These are phyloP conservation scores for Elsinoe necatrix DNA, from an alignment of 2,329 filamentous ascomycete genomes.

Conservation along the genomic window DNA sequence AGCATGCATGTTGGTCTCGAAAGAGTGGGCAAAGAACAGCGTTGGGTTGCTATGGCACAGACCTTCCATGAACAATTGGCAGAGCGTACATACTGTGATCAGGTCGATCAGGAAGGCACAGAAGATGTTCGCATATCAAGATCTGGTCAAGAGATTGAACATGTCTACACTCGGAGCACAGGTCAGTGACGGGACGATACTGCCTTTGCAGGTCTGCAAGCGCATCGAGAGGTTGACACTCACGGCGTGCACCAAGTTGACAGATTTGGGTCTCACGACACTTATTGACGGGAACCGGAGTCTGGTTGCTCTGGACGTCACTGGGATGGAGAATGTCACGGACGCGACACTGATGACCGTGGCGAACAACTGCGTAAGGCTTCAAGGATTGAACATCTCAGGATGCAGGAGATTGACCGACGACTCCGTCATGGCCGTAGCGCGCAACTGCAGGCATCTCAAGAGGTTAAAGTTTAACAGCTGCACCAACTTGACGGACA, in stretches of 20 bases:
- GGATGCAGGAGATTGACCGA: constrained; percentile 78
- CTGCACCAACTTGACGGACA: constrained; percentile 74
- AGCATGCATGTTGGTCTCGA: constrained; percentile 88
- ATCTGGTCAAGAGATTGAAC: constrained; percentile 87
- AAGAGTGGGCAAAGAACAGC: constrained; percentile 83
- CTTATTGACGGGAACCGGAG: constrained; percentile 72
- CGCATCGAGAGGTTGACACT: constrained; percentile 86
- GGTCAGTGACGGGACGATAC: constrained; percentile 82
- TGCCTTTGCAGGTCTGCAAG: constrained; percentile 74
- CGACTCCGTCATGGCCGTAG: constrained; percentile 71
- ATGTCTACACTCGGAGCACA: constrained; percentile 66
- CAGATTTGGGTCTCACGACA: constrained; percentile 71
- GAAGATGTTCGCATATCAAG: constrained; percentile 82
- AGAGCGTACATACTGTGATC: constrained; percentile 72
- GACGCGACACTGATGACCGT: constrained; percentile 71
- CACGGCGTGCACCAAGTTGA: constrained; percentile 78
- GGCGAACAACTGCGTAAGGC: constrained; percentile 68
- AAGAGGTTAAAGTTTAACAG: constrained; percentile 94
- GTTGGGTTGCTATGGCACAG: constrained; percentile 94
- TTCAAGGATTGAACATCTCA: constrained; percentile 91
- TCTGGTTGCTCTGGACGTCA: constrained; percentile 83
- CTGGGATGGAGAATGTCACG: constrained; percentile 69
- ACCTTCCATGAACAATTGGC: constrained; percentile 81
- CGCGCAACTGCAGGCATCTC: constrained; percentile 73
- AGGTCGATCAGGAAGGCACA: constrained; percentile 60